Evolutionary conservation across 192 early-diverging fungal genomes (phyloP).

Genomic region (Endogone sp.): DNA sequence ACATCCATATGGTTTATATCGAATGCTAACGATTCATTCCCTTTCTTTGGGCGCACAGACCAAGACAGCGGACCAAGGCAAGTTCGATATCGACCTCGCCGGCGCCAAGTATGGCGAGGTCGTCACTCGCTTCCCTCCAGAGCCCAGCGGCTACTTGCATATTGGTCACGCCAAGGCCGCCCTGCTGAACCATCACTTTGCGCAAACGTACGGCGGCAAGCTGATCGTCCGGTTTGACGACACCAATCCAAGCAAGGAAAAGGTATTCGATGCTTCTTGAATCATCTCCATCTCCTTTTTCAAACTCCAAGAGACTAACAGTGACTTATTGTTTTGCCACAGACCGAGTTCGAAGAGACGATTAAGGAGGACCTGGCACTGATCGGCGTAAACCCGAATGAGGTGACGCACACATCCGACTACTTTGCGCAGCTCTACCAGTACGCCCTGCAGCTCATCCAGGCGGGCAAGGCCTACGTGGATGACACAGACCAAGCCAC

Average conservation of each 20-base stretch:
- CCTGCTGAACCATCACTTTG: slow-evolving; percentile 97
- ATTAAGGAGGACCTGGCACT: slow-evolving; percentile 93
- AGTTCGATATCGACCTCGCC: slow-evolving; percentile 88
- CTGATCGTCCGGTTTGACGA: slow-evolving; percentile 97
- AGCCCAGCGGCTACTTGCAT: slow-evolving; percentile 97
- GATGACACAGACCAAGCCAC: slow-evolving; percentile 85
- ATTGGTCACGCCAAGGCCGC: slow-evolving; percentile 99
- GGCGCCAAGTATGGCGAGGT: slow-evolving; percentile 82
- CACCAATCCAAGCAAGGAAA: slow-evolving; percentile 97
- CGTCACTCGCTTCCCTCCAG: slow-evolving; percentile 97
- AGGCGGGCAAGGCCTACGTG: slow-evolving; percentile 86
- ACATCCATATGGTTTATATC: too few species aligned
- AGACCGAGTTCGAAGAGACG: slow-evolving; percentile 84
- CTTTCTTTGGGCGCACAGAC: slow-evolving; percentile 14
- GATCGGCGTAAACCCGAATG: slow-evolving; percentile 78
- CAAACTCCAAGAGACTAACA: background rate
- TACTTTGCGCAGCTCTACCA: slow-evolving; percentile 87
- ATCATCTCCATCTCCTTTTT: background rate
- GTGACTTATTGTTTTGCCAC: background rate
- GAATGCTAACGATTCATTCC: background rate
- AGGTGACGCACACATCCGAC: slow-evolving; percentile 88
- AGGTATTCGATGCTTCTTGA: slow-evolving; percentile 34
- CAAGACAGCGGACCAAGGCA: slow-evolving; percentile 75
- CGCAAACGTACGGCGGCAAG: slow-evolving; percentile 83
- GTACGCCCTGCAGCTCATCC: slow-evolving; percentile 80